phyloP scores from a whole-genome alignment of 331 rosid species.

The Malus hybrid region DNA sequence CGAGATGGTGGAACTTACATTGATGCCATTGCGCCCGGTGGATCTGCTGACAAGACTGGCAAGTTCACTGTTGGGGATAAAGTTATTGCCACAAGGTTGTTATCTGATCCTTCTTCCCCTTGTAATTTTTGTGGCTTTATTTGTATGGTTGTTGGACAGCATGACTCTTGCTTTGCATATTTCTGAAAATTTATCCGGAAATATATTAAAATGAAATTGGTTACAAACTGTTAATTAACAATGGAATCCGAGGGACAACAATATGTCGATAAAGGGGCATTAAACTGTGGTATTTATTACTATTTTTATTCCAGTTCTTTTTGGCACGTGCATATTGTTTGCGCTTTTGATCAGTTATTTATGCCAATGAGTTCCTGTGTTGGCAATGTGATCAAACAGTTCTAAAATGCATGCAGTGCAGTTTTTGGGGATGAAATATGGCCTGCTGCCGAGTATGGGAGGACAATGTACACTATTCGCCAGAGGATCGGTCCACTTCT shows the following conservation, averaged over 20 bases:
- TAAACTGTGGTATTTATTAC: neutral
- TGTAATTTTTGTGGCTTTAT: neutral
- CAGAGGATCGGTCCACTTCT: slow-evolving; percentile 87
- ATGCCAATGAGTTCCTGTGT: neutral
- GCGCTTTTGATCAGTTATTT: neutral
- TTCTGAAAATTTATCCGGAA: neutral
- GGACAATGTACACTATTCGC: slow-evolving; percentile 97
- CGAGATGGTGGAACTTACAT: slow-evolving; percentile 90
- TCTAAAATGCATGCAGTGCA: slow-evolving; percentile 61
- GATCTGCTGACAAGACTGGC: slow-evolving; percentile 76
- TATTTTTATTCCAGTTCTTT: neutral
- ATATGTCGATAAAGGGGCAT: neutral
- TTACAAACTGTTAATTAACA: neutral
- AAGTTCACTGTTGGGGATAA: slow-evolving; percentile 76
- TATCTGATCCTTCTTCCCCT: neutral
- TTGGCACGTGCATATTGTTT: neutral
- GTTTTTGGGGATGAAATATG: slow-evolving; percentile 96
- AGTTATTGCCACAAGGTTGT: slow-evolving; percentile 90
- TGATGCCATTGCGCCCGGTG: slow-evolving; percentile 93
- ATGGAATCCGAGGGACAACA: neutral
- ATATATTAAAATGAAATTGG: neutral
- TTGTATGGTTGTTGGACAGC: neutral
- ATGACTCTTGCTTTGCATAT: neutral
- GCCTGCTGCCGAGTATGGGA: slow-evolving; percentile 98
- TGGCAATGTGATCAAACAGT: slow-evolving; percentile 24